phyloP scores from a whole-genome alignment of 2,329 filamentous ascomycete genomes.

The Aspergillus intermedius region DNA sequence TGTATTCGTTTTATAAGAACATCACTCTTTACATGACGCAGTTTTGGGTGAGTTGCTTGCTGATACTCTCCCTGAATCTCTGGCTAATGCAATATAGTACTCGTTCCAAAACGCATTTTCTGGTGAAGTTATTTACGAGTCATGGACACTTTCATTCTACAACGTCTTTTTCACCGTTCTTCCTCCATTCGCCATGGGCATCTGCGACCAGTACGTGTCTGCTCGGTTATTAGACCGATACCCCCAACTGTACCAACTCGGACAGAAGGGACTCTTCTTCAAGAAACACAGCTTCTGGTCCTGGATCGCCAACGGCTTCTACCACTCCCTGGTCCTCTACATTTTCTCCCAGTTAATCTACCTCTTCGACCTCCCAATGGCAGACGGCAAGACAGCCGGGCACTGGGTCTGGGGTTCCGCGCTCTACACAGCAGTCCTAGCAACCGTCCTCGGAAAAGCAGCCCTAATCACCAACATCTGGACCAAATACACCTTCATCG shows the following conservation, averaged over 20 bases:
- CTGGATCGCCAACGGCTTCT: slow-evolving; percentile 92
- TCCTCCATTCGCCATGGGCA: slow-evolving; percentile 87
- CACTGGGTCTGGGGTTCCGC: slow-evolving; percentile 98
- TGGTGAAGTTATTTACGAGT: slow-evolving; percentile 96
- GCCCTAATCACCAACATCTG: slow-evolving; percentile 93
- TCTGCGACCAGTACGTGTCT: slow-evolving; percentile 96
- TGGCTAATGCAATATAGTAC: slow-evolving; percentile 53
- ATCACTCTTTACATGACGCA: slow-evolving; percentile 98
- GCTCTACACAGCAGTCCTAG: slow-evolving; percentile 88
- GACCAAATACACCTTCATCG: slow-evolving; percentile 96
- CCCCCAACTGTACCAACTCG: slow-evolving; percentile 88
- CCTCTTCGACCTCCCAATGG: slow-evolving; percentile 68
- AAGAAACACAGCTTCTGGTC: slow-evolving; percentile 83
- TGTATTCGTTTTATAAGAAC: slow-evolving; percentile 99
- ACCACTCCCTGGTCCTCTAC: slow-evolving; percentile 92
- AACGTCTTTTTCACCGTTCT: slow-evolving; percentile 97
- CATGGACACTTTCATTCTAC: slow-evolving; percentile 98
- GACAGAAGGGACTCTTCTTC: slow-evolving; percentile 91
- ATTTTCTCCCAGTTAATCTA: slow-evolving; percentile 75
- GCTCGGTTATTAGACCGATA: slow-evolving; percentile 90
- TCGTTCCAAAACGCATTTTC: slow-evolving; percentile 98
- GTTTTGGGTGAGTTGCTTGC: slow-evolving; percentile 69
- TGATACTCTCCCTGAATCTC: not conserved
- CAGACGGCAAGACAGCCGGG: slow-evolving; percentile 73
- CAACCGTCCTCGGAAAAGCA: slow-evolving; percentile 90